These are phyloP conservation scores for Mortierella hygrophila DNA, from an alignment of 192 early-diverging fungal genomes.

Conservation along the genomic window DNA sequence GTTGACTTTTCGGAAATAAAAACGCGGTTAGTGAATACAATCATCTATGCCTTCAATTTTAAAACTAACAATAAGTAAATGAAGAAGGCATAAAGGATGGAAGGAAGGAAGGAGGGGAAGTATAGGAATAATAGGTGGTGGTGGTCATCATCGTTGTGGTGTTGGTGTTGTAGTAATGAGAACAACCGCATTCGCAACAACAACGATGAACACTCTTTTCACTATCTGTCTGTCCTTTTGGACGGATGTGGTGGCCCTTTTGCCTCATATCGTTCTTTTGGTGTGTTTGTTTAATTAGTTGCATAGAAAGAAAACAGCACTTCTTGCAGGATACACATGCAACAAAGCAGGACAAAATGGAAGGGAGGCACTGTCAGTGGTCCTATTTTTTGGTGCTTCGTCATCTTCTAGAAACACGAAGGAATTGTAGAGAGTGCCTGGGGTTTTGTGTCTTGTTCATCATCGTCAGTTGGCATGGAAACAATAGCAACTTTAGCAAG, in stretches of 20 bases:
- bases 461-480: constrained; percentile 10
- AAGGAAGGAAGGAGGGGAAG: not conserved
- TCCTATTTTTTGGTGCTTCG: not conserved
- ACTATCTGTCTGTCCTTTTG: not conserved
- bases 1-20: not conserved
- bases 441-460: not conserved
- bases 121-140: not conserved
- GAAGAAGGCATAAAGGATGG: not conserved
- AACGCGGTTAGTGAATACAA: not conserved
- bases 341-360: constrained; percentile 16
- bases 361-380: not conserved
- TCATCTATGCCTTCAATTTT: too few species aligned
- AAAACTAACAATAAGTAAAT: not conserved
- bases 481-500: not conserved
- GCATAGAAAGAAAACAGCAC: not conserved
- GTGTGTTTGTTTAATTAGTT: constrained; percentile 4
- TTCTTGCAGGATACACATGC: not conserved
- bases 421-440: constrained; percentile 5
- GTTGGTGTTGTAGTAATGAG: constrained; percentile 29
- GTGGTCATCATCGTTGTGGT: not conserved
- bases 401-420: constrained; percentile 18
- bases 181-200: constrained; percentile 11
- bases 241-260: constrained; percentile 28
- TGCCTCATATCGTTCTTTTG: constrained; percentile 5
- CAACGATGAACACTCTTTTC: not conserved